Base-by-base conservation (phyloP, 257 asterid genomes). In the Rehmannia glutinosa region DNA sequence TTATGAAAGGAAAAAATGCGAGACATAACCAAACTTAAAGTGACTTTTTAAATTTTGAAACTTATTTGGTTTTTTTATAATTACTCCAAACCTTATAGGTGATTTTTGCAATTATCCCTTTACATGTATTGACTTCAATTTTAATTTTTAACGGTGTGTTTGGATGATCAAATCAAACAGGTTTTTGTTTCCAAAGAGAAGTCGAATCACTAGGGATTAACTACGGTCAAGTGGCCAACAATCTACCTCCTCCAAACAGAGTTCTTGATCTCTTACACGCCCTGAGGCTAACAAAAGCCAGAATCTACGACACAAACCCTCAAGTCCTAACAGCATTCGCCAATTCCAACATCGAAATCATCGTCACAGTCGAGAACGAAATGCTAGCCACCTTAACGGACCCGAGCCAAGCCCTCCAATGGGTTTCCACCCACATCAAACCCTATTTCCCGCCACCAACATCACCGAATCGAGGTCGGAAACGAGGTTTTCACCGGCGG, bases 241-340 rank as follows among this genome's bases (percentile, higher is more conserved):
- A 89, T 55, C 67, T 89, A 28, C 97, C 84, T 3, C 80, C 86
- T 0, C 95, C 97, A 1, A 75, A 74, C n/a, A 75, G 64, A 75
- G 95, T 77, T 1, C 83, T 83, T 2, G 78, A 80, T 10, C 86
- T 89, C 66, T 65, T 87, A 27, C 84, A 70, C 55, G 74, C 87
- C 16, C 75, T 80, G 5, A 68, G 56, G 66, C 63, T 89, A 13
- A 80, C 86, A 10, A 87, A 85, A 77, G 72, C 83, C 3, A 75
- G 92, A 73, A 87, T 89, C 53, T 89, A 87, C 62, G 97, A 89
- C 74, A 85, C 97, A 0, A 83, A 89, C 62, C 91, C 92, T 23
- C 80, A 80, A 63, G 76, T 89, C 3, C 73, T 89, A 11, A 46
- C 77, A 8, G 64, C 97, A 51, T 89, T 87, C 20, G 89, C 91